Evolutionary conservation across 1,284 basidiomycete species (phyloP).

Genomic region (Filobasidium uniguttulatum): DNA sequence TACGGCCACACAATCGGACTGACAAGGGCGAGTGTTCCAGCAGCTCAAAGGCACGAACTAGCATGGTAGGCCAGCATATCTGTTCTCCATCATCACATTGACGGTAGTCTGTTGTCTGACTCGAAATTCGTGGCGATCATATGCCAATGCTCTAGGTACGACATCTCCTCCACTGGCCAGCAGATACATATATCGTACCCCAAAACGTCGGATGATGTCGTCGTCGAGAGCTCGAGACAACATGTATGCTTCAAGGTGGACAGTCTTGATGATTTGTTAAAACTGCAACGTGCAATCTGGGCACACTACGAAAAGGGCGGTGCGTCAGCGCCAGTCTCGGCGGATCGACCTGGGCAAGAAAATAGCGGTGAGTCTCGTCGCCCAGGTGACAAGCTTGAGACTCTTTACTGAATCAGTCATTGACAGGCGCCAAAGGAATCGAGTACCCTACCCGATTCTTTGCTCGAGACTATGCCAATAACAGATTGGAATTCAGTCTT

Average conservation of each 20-base stretch:
- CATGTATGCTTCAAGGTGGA: slow-evolving; percentile 31
- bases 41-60: slow-evolving; percentile 22
- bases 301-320: slow-evolving; percentile 19
- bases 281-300: slow-evolving; percentile 28
- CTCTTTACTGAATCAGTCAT: background rate
- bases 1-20: slow-evolving; percentile 31
- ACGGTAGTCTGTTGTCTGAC: too few species aligned
- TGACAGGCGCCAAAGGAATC: slow-evolving; percentile 20
- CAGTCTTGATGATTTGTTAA: slow-evolving; percentile 20
- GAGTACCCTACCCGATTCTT: slow-evolving; percentile 35
- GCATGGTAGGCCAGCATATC: slow-evolving; percentile 24
- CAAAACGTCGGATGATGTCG: slow-evolving; percentile 8
- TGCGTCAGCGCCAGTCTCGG: slow-evolving; percentile 20
- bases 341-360: slow-evolving; percentile 28
- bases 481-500: slow-evolving; percentile 30
- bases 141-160: slow-evolving; percentile 9
- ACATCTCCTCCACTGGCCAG: slow-evolving; percentile 13
- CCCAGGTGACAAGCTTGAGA: background rate
- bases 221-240: slow-evolving; percentile 18
- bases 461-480: slow-evolving; percentile 30
- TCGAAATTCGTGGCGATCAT: too few species aligned
- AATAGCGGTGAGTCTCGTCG: slow-evolving; percentile 21
- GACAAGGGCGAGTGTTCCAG: slow-evolving; percentile 25
- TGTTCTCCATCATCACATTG: background rate
- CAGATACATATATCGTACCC: slow-evolving; percentile 28